Evolutionary conservation across 176 grass and related monocot species (phyloP).

Genomic region (Avena eriantha): DNA sequence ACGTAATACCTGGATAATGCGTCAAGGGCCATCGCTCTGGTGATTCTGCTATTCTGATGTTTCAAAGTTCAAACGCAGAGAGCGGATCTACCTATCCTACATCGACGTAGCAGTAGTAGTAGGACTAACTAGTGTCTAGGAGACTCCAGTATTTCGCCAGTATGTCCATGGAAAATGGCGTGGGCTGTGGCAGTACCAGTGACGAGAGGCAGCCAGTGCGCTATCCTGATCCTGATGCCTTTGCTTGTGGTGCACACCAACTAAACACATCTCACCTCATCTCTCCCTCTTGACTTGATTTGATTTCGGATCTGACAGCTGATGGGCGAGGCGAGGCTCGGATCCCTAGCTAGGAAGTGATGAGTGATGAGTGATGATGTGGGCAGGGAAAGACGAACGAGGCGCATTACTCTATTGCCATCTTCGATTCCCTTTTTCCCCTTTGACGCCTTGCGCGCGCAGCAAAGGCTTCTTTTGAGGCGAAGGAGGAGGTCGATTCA

Average conservation of each 20-base stretch:
- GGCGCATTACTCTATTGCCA: constrained; percentile 13
- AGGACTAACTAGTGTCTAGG: too few relatives aligned
- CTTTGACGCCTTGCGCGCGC: constrained; percentile 42
- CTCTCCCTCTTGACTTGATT: constrained; percentile 1
- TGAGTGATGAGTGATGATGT: constrained; percentile 44
- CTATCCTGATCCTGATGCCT: background rate
- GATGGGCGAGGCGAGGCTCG: background rate
- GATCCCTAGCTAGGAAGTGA: constrained; percentile 49
- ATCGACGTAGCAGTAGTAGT: background rate
- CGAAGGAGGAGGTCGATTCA: constrained; percentile 2
- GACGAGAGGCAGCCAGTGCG: background rate
- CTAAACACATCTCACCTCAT: background rate
- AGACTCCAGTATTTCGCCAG: too few relatives aligned
- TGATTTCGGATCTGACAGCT: constrained; percentile 31
- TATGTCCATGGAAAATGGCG: too few relatives aligned
- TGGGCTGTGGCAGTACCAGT: background rate
- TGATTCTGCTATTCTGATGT: background rate
- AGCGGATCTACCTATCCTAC: background rate
- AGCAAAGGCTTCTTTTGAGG: constrained; percentile 41
- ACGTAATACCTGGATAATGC: constrained; percentile 36
- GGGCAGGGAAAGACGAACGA: constrained; percentile 1
- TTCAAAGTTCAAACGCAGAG: constrained; percentile 38
- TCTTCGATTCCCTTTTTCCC: constrained; percentile 54
- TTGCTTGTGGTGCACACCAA: background rate
- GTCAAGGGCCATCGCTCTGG: constrained; percentile 1